Percentiles rank a stretch among this genome's conserved stretches.
Conservation (phyloP, 768 basidiomycete genomes). For the Pleurotus giganteus region DNA sequence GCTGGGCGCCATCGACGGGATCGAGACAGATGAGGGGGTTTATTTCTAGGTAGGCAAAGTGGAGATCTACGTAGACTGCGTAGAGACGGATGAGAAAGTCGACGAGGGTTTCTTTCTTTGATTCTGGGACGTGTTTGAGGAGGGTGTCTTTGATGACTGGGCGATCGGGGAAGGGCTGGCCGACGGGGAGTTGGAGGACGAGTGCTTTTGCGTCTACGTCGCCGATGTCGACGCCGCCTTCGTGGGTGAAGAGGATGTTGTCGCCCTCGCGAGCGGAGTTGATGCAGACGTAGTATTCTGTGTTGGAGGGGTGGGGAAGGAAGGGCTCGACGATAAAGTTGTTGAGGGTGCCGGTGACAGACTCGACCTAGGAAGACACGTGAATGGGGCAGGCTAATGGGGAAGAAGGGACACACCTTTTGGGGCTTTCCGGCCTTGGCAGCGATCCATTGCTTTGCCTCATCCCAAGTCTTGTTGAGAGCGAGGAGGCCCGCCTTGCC, state of each 20-base stretch:
- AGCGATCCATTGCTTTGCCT: slow-evolving; percentile 84
- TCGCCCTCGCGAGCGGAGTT: slow-evolving; percentile 94
- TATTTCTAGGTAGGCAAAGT: slow-evolving; percentile 99
- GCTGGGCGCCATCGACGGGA: slow-evolving; percentile 58
- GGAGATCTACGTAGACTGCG: slow-evolving; percentile 96
- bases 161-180: slow-evolving; percentile 76
- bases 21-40: slow-evolving; percentile 97
- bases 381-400: background rate
- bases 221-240: slow-evolving; percentile 98
- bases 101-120: slow-evolving; percentile 86
- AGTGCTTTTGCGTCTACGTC: slow-evolving; percentile 98
- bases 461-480: slow-evolving; percentile 91
- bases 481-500: slow-evolving; percentile 96
- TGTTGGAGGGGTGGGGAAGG: slow-evolving; percentile 89
- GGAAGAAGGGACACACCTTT: slow-evolving; percentile 51
- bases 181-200: slow-evolving; percentile 80
- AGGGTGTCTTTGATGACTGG: slow-evolving; percentile 72
- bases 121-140: slow-evolving; percentile 77
- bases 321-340: slow-evolving; percentile 99
- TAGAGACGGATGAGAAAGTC: slow-evolving; percentile 96
- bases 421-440: slow-evolving; percentile 91
- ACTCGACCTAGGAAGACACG: slow-evolving; percentile 66
- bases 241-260: slow-evolving; percentile 96
- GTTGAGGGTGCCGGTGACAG: slow-evolving; percentile 90
- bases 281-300: slow-evolving; percentile 98